Base-by-base conservation (phyloP, 176 grass and related monocot genomes). In the Raddia guianensis region DNA sequence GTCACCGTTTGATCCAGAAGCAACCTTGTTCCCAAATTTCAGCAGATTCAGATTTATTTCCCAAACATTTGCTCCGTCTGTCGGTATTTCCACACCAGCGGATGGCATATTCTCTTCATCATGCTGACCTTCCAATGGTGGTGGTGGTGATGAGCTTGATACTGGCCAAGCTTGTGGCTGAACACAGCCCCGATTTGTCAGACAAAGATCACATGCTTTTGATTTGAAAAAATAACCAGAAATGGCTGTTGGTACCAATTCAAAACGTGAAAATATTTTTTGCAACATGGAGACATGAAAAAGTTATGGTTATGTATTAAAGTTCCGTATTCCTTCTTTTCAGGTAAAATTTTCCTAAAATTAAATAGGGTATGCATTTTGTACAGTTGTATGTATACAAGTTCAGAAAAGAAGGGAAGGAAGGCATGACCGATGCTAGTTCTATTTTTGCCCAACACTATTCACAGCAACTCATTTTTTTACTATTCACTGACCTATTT, bases 11-110 rank as follows among this genome's bases (percentile, higher is more conserved):
- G 86, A 95, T 84, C 95, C 92, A 7, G 88, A 95, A 27, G 81
- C 88, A 42, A 95, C 79, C 87, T 89, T 93, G 69, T 77, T 76
- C 70, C 86, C 95, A 87, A 98, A 98, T 12, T 83, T 89, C 7
- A 98, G 90, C 18, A 91, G 86, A 21, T 73, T 79, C 56, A 91
- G 73, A 80, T 98, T 84, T 83, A 98, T 91, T 85, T 93, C 90
- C 95, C 95, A 98, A 76, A 95, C 90, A 68, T 94, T 78, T 49
- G 50, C 81, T 51, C 84, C 92, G 66, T 98, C 90, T 14, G 86
- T 89, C 74, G 95, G 92, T 87, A 98, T 93, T 84, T 84, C 42
- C 15, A 97, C 94, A 82, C 86, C 81, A 21, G 67, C 77, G 72
- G 80, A 74, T 78, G 63, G 56, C 67, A 67, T 72, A 71, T 68